A percentile compares a stretch with the other conserved stretches of the same genome.
These are phyloP conservation scores for Hymenoscyphus infarciens DNA, from an alignment of 2,329 filamentous ascomycete genomes.

Conservation along the genomic window DNA sequence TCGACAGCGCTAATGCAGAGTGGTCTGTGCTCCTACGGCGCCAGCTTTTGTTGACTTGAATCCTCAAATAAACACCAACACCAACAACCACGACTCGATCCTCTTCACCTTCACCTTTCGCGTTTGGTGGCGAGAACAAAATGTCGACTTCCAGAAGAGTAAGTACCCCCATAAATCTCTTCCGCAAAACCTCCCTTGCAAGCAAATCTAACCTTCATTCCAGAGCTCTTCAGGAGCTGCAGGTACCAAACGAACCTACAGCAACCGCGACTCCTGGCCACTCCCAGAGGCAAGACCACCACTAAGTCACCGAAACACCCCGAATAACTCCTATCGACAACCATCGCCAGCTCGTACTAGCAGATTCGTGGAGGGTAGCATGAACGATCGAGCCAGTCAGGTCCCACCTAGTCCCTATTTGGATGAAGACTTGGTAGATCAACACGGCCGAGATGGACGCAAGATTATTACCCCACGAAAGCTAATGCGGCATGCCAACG, in stretches of 20 bases:
- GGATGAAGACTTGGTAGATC: slow-evolving; percentile 24
- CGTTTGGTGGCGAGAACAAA: no score
- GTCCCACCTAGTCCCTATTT: slow-evolving; percentile 46
- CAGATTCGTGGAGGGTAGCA: slow-evolving; percentile 73
- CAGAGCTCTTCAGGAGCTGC: slow-evolving; percentile 11
- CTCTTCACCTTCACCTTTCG: no score
- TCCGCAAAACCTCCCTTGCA: not conserved
- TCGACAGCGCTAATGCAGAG: no score
- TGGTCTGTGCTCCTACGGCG: no score
- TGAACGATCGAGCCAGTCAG: slow-evolving; percentile 75
- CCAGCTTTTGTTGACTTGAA: no score
- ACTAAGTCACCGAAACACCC: slow-evolving; percentile 25
- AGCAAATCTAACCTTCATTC: not conserved
- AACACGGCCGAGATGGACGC: slow-evolving; percentile 10
- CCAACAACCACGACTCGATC: no score
- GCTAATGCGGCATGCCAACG: slow-evolving; percentile 15
- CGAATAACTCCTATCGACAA: slow-evolving; percentile 29
- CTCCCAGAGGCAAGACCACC: slow-evolving; percentile 26
- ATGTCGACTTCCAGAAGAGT: not conserved
- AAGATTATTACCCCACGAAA: slow-evolving; percentile 19
- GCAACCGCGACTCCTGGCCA: slow-evolving; percentile 39
- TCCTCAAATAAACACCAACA: no score
- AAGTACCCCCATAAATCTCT: not conserved
- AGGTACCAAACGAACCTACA: slow-evolving; percentile 35
- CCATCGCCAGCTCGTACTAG: slow-evolving; percentile 51